A percentile compares a stretch with the other conserved stretches of the same genome.
These are phyloP conservation scores for Capsicum rhomboideum DNA, from an alignment of 257 asterid genomes.

Conservation along the genomic window DNA sequence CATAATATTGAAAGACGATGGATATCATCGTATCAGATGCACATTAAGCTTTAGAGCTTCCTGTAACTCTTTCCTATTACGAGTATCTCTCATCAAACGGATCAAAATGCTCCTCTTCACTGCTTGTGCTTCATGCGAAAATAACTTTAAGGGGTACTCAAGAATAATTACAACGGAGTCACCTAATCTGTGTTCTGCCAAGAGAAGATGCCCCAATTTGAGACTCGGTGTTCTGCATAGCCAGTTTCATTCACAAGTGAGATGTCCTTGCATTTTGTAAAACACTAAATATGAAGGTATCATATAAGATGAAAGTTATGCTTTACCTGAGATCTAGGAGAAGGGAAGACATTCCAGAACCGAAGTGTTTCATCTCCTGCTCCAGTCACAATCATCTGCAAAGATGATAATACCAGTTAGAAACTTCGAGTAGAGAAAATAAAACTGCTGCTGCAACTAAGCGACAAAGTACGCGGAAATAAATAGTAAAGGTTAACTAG, in stretches of 20 bases:
- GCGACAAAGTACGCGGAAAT: too few species aligned
- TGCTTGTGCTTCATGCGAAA: neutral
- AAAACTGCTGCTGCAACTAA: neutral
- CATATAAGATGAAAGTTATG: neutral
- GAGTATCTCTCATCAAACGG: neutral
- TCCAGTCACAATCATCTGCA: slow-evolving; percentile 91
- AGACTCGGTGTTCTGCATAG: slow-evolving; percentile 68
- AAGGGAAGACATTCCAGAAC: slow-evolving; percentile 94
- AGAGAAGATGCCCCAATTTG: slow-evolving; percentile 85
- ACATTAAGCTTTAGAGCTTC: too few species aligned
- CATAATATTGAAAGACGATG: neutral
- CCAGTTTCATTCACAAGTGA: neutral
- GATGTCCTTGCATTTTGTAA: neutral
- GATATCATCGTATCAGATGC: neutral
- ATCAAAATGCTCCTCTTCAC: neutral
- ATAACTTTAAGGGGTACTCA: neutral
- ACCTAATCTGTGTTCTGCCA: slow-evolving; percentile 85
- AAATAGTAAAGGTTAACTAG: neutral
- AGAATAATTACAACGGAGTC: slow-evolving; percentile 7
- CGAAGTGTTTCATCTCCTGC: slow-evolving; percentile 98
- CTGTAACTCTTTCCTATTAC: neutral
- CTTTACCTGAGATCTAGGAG: slow-evolving; percentile 83
- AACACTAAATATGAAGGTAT: neutral
- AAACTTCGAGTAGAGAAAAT: neutral
- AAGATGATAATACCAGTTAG: neutral